Base-by-base conservation (phyloP, 345 rosid species). In the Hypericum perforatum region DNA sequence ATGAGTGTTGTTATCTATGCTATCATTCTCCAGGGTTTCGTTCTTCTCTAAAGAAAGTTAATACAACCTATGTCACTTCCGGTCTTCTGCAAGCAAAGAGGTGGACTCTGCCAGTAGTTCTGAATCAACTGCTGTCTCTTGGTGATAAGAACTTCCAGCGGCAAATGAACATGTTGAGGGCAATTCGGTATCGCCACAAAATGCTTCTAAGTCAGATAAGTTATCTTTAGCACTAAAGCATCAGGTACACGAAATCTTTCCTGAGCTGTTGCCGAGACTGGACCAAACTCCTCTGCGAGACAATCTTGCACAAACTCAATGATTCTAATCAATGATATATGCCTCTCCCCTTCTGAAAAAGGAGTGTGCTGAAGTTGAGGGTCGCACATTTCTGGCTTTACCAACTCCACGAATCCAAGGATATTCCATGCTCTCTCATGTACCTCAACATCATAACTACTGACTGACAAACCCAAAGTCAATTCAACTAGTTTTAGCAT, bases 61-160 rank as follows among this genome's bases (percentile, higher is more conserved):
- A 63, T 80, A 92, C 43, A 89, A 59, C 29, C 80, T 94, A 63
- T 89, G 92, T 32, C 84, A 82, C 76, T 82, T 85, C 40, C 95
- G 87, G 64, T 85, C 95, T 72, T 94, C 95, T 0, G 80, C 81
- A 37, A 94, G 84, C 66, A 84, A 69, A 45, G 94, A 81, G n/a
- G n/a, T n/a, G n/a, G n/a, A n/a, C n/a, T n/a, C n/a, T n/a, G n/a
- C n/a, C n/a, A n/a, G n/a, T n/a, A n/a, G n/a, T 0, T 84, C 63
- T 53, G 77, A 68, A 63, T 52, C 54, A 64, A 70, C 80, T 63
- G 55, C 66, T 49, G 54, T 64, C 47, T 83, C 86, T 49, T 52
- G 70, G 60, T 60, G 53, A 38, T 14, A 52, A 46, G 74, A 41
- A 60, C 61, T 57, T 36, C 56, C 75, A 53, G 72, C 45, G 61